Evolutionary conservation across 164 flowering plant species (phyloP).

Genomic region (Cinnamomum chago): DNA sequence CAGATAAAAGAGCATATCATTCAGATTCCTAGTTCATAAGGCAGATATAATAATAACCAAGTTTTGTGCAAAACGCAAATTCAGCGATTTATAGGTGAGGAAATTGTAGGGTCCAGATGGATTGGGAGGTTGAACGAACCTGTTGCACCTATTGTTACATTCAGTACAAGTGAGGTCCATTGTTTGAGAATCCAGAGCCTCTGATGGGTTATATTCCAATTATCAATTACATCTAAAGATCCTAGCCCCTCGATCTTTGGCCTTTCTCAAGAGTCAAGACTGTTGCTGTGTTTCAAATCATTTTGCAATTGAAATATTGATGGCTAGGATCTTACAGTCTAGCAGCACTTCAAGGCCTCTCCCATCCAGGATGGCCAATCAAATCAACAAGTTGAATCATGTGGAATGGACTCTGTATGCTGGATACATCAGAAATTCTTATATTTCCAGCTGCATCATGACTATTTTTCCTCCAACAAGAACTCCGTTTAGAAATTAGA

Average conservation of each 20-base stretch:
- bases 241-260: background rate
- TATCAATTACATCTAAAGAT: background rate
- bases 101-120: no score
- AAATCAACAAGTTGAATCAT: background rate
- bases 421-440: background rate
- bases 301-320: background rate
- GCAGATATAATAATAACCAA: no score
- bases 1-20: no score
- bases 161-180: background rate
- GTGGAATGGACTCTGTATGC: background rate
- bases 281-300: background rate
- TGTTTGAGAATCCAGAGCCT: background rate
- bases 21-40: no score
- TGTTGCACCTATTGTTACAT: background rate
- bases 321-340: background rate
- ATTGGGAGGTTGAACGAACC: no score
- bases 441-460: background rate
- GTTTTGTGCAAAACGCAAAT: no score
- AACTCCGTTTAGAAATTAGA: background rate
- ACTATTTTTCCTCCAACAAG: background rate
- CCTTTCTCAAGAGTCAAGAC: background rate
- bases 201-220: background rate
- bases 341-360: background rate
- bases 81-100: no score
- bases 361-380: background rate